Conservation (phyloP, 176 grass and related monocot genomes). For the Microstegium vimineum region DNA sequence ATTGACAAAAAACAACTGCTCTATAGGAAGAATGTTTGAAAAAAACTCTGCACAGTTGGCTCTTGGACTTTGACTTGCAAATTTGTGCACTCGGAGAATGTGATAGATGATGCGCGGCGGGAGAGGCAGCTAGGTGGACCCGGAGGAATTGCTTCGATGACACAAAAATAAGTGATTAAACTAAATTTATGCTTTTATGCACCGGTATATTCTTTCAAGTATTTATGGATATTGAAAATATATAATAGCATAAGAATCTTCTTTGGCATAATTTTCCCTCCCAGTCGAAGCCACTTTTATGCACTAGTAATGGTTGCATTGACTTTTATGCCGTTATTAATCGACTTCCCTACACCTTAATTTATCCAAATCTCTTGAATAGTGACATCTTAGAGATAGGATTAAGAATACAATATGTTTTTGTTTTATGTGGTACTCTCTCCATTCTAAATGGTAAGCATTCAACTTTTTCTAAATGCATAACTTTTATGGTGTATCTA, state of each 20-base stretch:
- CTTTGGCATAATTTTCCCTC: not conserved
- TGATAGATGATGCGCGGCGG: not conserved
- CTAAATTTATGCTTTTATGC: not conserved
- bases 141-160: not conserved
- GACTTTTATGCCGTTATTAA: not conserved
- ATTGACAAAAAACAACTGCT: not conserved
- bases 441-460: too few relatives aligned
- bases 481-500: too few relatives aligned
- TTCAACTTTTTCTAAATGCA: too few relatives aligned
- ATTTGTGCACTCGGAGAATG: not conserved
- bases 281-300: not conserved
- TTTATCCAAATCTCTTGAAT: too few relatives aligned
- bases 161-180: not conserved
- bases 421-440: too few relatives aligned
- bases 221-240: not conserved
- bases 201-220: not conserved
- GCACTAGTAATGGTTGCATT: not conserved
- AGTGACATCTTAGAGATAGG: not conserved
- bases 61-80: not conserved
- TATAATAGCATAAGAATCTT: not conserved
- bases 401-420: not conserved
- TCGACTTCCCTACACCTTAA: not conserved
- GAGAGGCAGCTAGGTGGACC: not conserved
- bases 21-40: not conserved
- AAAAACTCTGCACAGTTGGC: not conserved